Evolutionary conservation across 1,139 yeast genomes (phyloP), one percentile per base, ranked within the genome.

Genomic region (Magnusiomyces sp.): DNA sequence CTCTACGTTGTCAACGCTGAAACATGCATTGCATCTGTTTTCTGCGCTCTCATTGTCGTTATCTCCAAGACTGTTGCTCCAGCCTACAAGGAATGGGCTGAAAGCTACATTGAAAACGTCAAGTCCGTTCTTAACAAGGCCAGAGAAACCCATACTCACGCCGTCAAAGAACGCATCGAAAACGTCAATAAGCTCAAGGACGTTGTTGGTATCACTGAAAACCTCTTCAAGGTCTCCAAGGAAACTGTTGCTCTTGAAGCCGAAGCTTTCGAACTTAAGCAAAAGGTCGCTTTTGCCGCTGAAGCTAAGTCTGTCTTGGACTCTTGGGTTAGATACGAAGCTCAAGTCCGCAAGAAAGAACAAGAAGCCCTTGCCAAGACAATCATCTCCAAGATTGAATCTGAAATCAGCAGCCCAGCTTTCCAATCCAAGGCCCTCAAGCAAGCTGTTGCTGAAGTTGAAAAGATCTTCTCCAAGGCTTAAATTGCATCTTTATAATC

Each of bases 241-340:
- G 96, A 92, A 75, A 92, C 98, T 57, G 96, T 92, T 60, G 80
- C 86, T 74, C 79, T 89, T 65, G 98, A 92, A 79, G 95, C 97
- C 58, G 79, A 88, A 72, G 81, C 92, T 49, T 92, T 90, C 65
- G 95, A 84, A 73, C 79, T 86, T 70, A 85, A 89, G 77, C 98
- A 92, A 77, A 73, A 82, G 69, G 88, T 87, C 60, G 92, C 83
- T 58, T 80, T 88, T 62, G 92, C 95, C 55, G 63, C 74, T 55
- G 96, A 89, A 76, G 97, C 97, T 66, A 89, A 85, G 77, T 74
- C 95, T 53, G 95, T 92, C 55, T 81, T 92, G 69, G 98, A 92
- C 74, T 88, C 97, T 37, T 92, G 98, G 98, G 97, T 89, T 63
- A 88, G 97, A 81, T 88, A 86, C 72, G 98, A 92, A 77, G 84